Percentiles rank a stretch among this genome's conserved stretches.
Evolutionary conservation across 2,329 filamentous ascomycete species (phyloP).

Genomic region (Incumbomyces delicatus): DNA sequence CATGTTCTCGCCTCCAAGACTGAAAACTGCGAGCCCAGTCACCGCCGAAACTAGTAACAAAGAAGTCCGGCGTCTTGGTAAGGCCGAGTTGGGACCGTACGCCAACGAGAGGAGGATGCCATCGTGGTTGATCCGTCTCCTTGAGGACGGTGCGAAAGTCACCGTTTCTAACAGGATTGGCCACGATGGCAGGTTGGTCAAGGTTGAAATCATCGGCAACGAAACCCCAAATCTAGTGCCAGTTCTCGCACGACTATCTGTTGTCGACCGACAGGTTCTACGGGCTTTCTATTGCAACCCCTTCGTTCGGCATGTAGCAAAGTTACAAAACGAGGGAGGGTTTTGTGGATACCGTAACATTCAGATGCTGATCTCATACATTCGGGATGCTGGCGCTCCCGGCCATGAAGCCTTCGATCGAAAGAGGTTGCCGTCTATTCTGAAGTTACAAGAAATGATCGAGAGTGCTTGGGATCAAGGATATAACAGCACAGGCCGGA

Average conservation of each 20-base stretch:
- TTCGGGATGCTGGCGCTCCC: slow-evolving; percentile 48
- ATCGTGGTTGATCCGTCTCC: slow-evolving; percentile 52
- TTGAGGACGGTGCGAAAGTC: slow-evolving; percentile 50
- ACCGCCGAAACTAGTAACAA: slow-evolving; percentile 24
- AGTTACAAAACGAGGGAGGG: slow-evolving; percentile 70
- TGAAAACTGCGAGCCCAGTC: slow-evolving; percentile 10
- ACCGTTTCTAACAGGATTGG: slow-evolving; percentile 44
- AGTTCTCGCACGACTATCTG: slow-evolving; percentile 53
- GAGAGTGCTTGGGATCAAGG: slow-evolving; percentile 81
- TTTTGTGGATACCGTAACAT: slow-evolving; percentile 96
- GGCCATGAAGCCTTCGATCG: slow-evolving; percentile 51
- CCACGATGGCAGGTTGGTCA: slow-evolving; percentile 33
- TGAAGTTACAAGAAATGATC: slow-evolving; percentile 76
- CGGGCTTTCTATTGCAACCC: slow-evolving; percentile 73
- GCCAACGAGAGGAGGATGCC: slow-evolving; percentile 69
- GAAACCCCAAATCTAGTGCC: slow-evolving; percentile 48
- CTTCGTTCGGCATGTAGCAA: slow-evolving; percentile 67
- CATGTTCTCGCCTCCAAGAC: slow-evolving; percentile 15
- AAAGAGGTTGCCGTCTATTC: slow-evolving; percentile 59
- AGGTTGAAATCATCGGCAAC: slow-evolving; percentile 37
- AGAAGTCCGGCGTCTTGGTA: slow-evolving; percentile 21
- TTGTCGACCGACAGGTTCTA: slow-evolving; percentile 53
- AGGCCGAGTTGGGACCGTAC: slow-evolving; percentile 58
- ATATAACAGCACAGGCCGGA: slow-evolving; percentile 62
- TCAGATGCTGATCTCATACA: slow-evolving; percentile 77